Evolutionary conservation across 2,329 filamentous ascomycete species (phyloP), one percentile per base, ranked within the genome.

Genomic region (Verticillium albo-atrum): DNA sequence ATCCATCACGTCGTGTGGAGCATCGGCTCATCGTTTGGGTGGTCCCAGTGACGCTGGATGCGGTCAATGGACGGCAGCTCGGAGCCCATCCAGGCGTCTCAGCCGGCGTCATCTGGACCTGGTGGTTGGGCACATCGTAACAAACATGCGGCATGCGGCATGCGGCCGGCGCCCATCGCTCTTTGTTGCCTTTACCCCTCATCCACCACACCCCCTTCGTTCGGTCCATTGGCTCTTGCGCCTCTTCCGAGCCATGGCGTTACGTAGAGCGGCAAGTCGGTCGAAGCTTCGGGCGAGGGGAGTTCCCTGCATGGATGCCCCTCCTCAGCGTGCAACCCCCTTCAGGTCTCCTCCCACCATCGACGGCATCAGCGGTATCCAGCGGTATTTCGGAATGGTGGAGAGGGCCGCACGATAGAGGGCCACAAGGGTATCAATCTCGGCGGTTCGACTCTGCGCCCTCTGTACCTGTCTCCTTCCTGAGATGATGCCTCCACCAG

Each of bases 111-210:
- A 14, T 32, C 30, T 32, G 30, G 30, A 32, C 30, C 30, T 32
- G 30, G 30, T 32, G 30, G 30, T 32, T 32, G 30, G n/a, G 30
- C 14, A 32, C 30, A 6, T 32, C 30, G 30, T 32, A 9, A 32
- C 30, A 32, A n/a, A n/a, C 58, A 60, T 61, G 58, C 58, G 60
- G 60, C 27, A 60, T 57, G 37, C 60, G 60, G 60, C 37, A 61
- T 55, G 35, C 58, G 58, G 52, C 58, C 55, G 53, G 42, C 55
- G 25, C 42, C 9, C 20, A n/a, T 23, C 42, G 7, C 42, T 23
- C 42, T 12, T 47, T n/a, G 20, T 47, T 10, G 42, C 42, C 20
- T 47, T 37, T 47, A 47, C 42, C 42, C 42, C 42, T 47, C 42
- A 47, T 23, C 42, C 42, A 47, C 6, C 42, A 25, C 42, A 47